Evolutionary conservation across 176 grass and related monocot genomes (phyloP).

Genomic region (Juncus inflexus): DNA sequence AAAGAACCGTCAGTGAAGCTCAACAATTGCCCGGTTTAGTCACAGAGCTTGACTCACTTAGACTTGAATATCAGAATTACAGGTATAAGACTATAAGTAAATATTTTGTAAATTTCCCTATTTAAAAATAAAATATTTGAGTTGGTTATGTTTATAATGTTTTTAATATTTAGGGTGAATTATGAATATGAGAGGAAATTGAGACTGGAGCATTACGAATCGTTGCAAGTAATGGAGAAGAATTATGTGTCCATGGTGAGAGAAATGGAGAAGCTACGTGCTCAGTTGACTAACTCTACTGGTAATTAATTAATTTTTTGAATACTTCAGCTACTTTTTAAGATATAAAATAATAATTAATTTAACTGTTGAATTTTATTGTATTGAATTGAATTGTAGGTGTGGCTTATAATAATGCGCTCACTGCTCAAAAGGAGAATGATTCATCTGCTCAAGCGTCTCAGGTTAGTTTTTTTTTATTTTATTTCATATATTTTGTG

Average conservation of each 20-base stretch:
- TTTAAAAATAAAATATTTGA: not conserved
- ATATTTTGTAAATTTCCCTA: slow-evolving; percentile 7
- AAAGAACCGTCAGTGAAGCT: slow-evolving; percentile 61
- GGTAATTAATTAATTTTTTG: slow-evolving; percentile 14
- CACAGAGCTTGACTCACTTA: slow-evolving; percentile 51
- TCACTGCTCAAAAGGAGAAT: slow-evolving; percentile 47
- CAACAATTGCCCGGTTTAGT: slow-evolving; percentile 62
- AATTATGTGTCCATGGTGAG: slow-evolving; percentile 85
- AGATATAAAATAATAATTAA: not conserved
- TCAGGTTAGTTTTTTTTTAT: slow-evolving; percentile 10
- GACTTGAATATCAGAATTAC: slow-evolving; percentile 76
- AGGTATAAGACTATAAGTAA: slow-evolving; percentile 34
- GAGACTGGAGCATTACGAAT: slow-evolving; percentile 66
- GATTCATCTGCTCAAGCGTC: slow-evolving; percentile 41
- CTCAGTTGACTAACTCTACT: slow-evolving; percentile 65
- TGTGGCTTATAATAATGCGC: slow-evolving; percentile 36
- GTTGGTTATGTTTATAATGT: not conserved
- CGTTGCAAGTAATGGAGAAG: slow-evolving; percentile 73
- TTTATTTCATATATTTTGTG: slow-evolving; percentile 2
- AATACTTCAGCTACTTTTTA: not conserved
- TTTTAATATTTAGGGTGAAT: slow-evolving; percentile 40
- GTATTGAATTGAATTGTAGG: slow-evolving; percentile 37
- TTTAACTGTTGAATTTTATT: slow-evolving; percentile 8
- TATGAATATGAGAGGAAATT: slow-evolving; percentile 94
- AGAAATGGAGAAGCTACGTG: slow-evolving; percentile 78